Evolutionary conservation across 495 filamentous ascomycete genomes (phyloP).

Genomic region (Talaromyces borbonicus): DNA sequence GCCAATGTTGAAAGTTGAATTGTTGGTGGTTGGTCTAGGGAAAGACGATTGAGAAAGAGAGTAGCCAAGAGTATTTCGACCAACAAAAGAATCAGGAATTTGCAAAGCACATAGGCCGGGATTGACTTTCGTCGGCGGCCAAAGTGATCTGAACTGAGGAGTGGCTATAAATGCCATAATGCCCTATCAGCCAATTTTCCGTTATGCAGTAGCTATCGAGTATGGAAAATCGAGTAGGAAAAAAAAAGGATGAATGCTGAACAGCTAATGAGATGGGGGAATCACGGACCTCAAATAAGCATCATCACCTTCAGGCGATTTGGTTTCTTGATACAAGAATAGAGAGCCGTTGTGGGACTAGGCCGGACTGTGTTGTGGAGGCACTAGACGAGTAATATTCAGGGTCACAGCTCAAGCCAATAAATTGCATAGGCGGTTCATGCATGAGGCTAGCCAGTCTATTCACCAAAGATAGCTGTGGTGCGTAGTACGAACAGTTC

Average conservation of each 20-base stretch:
- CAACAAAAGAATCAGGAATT: slow-evolving; percentile 31
- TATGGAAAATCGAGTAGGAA: no score
- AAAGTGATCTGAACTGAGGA: slow-evolving; percentile 5
- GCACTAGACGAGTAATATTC: background rate
- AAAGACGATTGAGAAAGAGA: slow-evolving; percentile 18
- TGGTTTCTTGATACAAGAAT: background rate
- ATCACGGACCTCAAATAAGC: slow-evolving; percentile 3
- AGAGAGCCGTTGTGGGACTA: background rate
- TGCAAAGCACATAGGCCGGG: slow-evolving; percentile 29
- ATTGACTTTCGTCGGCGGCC: slow-evolving; percentile 3
- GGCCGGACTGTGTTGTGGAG: background rate
- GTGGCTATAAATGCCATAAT: slow-evolving; percentile 5
- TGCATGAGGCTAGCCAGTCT: background rate
- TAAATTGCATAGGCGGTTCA: background rate
- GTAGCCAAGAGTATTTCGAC: slow-evolving; percentile 29
- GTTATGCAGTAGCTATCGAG: background rate
- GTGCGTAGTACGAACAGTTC: background rate
- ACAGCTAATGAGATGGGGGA: background rate
- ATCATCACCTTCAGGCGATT: slow-evolving; percentile 1
- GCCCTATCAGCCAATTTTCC: background rate
- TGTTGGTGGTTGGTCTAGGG: slow-evolving; percentile 13
- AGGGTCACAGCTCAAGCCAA: background rate
- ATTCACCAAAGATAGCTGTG: background rate
- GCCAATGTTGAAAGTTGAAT: slow-evolving; percentile 15
- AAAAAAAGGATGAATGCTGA: background rate